Base-by-base conservation (phyloP, 1,284 basidiomycete genomes). In the Apiotrichum gamsii region DNA sequence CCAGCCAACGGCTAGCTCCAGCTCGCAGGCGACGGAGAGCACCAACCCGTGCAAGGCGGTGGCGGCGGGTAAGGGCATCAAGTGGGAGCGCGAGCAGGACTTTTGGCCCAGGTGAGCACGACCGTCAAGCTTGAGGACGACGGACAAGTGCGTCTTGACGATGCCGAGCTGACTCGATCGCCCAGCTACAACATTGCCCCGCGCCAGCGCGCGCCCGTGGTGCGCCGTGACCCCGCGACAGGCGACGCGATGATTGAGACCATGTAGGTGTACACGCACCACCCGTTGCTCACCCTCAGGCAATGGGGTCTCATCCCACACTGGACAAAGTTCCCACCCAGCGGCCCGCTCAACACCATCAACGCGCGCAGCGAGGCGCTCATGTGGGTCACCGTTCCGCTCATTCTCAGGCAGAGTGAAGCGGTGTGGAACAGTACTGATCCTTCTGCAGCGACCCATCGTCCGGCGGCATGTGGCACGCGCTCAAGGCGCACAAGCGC, bases 261-360 rank as follows among this genome's bases (percentile, higher is more conserved):
- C 2, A 71, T 72, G 67, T 69, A 29, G 23, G n/a, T 18, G 37
- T 21, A 9, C 14, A 28, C 24, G 3, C 14, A 5, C 10, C 19
- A 23, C 9, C 31, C 14, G 14, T 15, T 13, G 14, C 44, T 51
- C 34, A 33, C 41, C 25, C 9, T 15, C 35, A 88, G 89, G 90
- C 84, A 83, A 62, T 96, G 91, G 91, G 91, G 91, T 1, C 76
- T 96, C 2, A 79, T 90, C 2, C 88, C 88, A 1, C 83, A 87
- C 62, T 93, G 84, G 80, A 82, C 80, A 60, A 90, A 89, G 62
- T 61, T 70, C 18, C 74, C 73, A 1, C 78, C 83, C 33, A 80
- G 83, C 45, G 79, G 84, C 52, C 80, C 78, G 10, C 70, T 90
- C 47, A 87, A 80, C 59, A 93, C 91, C 0, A 94, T 88, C 56